A percentile compares a stretch with the other conserved stretches of the same genome.
These are phyloP conservation scores for Breviolum minutum DNA, from an alignment of 73 alveolate species.

Conservation along the genomic window DNA sequence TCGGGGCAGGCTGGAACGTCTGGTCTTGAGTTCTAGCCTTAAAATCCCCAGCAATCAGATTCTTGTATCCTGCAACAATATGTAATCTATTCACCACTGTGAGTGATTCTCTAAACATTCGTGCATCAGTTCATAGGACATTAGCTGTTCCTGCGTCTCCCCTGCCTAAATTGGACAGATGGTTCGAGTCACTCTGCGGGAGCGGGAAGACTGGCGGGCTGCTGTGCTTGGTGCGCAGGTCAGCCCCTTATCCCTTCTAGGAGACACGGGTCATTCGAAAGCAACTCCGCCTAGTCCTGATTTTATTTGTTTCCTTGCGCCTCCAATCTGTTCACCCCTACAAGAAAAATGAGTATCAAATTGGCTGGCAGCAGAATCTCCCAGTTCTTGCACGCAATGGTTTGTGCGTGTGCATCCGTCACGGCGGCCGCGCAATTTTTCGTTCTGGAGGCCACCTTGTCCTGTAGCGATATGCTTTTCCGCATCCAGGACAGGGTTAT, in stretches of 20 bases:
- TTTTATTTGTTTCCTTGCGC: not conserved
- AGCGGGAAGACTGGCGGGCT: not conserved
- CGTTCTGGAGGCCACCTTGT: not conserved
- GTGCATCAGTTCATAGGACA: no score
- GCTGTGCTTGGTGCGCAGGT: conserved; percentile 52
- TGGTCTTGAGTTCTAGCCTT: no score
- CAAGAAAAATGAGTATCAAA: not conserved
- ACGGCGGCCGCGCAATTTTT: no score
- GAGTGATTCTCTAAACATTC: not conserved
- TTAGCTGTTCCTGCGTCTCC: no score
- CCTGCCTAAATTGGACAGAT: not conserved
- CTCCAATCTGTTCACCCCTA: not conserved
- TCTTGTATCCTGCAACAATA: no score
- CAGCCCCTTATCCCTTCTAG: not conserved
- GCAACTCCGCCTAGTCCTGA: not conserved
- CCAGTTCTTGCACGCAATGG: no score
- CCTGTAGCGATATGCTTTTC: conserved; percentile 10
- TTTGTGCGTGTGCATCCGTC: no score
- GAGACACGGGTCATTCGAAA: not conserved
- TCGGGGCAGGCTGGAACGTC: not conserved
- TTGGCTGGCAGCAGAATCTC: no score
- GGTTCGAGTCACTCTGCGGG: conserved; percentile 16
- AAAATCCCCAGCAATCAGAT: no score
- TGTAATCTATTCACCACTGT: not conserved
- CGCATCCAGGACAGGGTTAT: not conserved